These are phyloP conservation scores for Biscogniauxia mediterranea DNA, from an alignment of 2,329 filamentous ascomycete genomes.

Conservation along the genomic window DNA sequence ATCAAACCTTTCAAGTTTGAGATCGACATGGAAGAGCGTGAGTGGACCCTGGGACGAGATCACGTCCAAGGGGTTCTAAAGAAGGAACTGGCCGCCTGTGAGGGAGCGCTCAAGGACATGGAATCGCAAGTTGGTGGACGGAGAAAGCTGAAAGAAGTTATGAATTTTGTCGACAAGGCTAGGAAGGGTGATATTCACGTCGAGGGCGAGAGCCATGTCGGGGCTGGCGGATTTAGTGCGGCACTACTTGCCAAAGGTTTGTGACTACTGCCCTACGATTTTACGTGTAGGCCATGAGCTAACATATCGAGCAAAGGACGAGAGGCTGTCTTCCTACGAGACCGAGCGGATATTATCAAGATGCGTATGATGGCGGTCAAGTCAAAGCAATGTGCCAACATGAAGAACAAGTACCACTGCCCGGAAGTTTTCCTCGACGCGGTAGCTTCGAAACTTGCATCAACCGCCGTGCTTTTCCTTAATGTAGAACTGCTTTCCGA, in stretches of 20 bases:
- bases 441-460: constrained; percentile 89
- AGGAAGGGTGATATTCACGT: constrained; percentile 80
- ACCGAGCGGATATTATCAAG: constrained; percentile 84
- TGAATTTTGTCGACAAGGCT: constrained; percentile 86
- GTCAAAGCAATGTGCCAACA: constrained; percentile 80
- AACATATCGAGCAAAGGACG: constrained; percentile 57
- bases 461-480: constrained; percentile 92
- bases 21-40: constrained; percentile 87
- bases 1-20: constrained; percentile 99
- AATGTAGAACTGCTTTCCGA: constrained; percentile 96
- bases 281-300: constrained; percentile 18
- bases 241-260: constrained; percentile 78
- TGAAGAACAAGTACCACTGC: constrained; percentile 93
- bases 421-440: constrained; percentile 98
- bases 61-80: constrained; percentile 81
- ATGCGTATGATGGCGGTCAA: constrained; percentile 87
- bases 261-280: not conserved
- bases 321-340: constrained; percentile 90
- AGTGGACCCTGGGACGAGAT: constrained; percentile 84
- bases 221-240: constrained; percentile 90
- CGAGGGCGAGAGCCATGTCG: constrained; percentile 78
- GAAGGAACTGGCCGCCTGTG: constrained; percentile 80
- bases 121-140: constrained; percentile 78
- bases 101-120: constrained; percentile 70
- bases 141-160: constrained; percentile 84